phyloP scores from a whole-genome alignment of 1,139 yeast species.

The Pneumocystis wakefieldiae region DNA sequence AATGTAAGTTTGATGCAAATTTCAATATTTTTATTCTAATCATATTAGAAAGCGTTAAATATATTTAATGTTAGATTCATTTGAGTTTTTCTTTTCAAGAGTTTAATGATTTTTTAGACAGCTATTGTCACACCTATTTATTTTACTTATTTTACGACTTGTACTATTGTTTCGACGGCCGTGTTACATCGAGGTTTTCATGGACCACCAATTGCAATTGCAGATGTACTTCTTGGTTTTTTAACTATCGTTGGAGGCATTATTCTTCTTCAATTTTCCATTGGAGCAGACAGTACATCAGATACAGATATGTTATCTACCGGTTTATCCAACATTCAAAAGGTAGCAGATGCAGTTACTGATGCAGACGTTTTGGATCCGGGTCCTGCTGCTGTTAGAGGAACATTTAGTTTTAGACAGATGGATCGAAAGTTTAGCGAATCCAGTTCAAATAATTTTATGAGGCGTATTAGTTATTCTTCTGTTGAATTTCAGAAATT shows the following conservation, averaged over 20 bases:
- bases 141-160: constrained; percentile 11
- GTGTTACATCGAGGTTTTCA: constrained; percentile 13
- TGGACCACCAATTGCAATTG: constrained; percentile 11
- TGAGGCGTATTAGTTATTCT: not conserved
- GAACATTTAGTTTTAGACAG: not conserved
- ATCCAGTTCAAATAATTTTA: not conserved
- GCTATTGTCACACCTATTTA: constrained; percentile 14
- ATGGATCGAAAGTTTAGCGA: not conserved
- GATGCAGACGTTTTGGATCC: constrained; percentile 4
- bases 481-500: not conserved
- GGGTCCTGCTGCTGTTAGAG: constrained; percentile 4
- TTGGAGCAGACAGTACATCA: constrained; percentile 8
- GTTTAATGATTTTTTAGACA: constrained; percentile 2
- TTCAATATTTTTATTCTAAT: not conserved
- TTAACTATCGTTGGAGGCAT: constrained; percentile 11
- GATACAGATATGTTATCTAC: constrained; percentile 9
- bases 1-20: constrained; percentile 2
- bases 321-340: constrained; percentile 9
- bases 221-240: constrained; percentile 12
- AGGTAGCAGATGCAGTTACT: constrained; percentile 3
- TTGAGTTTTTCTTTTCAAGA: not conserved
- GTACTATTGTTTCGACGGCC: constrained; percentile 13
- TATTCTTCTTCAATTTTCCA: constrained; percentile 11
- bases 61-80: constrained; percentile 8
- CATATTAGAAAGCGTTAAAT: constrained; percentile 11